Conservation (phyloP, 2,329 filamentous ascomycete species). For the Coleophoma eucalyptorum region DNA sequence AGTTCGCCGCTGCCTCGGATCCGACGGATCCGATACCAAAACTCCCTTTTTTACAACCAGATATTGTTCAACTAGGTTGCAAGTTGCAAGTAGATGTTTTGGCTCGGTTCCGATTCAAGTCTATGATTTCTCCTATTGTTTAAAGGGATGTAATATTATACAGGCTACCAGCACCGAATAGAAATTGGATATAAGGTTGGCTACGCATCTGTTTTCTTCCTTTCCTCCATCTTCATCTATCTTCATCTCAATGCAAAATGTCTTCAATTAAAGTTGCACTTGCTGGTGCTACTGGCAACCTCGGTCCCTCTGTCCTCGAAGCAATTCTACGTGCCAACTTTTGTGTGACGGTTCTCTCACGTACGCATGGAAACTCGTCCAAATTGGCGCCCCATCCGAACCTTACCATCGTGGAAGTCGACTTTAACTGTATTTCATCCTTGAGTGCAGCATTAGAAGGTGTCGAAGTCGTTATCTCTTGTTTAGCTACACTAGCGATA, state of each 20-base stretch:
- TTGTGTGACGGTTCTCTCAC: conserved; percentile 42
- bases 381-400: conserved; percentile 15
- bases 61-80: too few species aligned
- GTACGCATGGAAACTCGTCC: conserved; percentile 19
- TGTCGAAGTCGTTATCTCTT: conserved; percentile 33
- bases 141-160: too few species aligned
- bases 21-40: too few species aligned
- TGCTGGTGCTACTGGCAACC: conserved; percentile 23
- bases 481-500: conserved; percentile 24
- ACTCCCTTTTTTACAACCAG: too few species aligned
- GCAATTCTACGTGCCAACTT: conserved; percentile 18
- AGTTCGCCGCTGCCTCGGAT: too few species aligned
- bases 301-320: conserved; percentile 7
- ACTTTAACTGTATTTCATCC: conserved; percentile 25
- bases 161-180: too few species aligned
- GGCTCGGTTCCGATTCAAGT: too few species aligned
- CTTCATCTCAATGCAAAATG: neutral
- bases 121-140: too few species aligned
- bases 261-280: conserved; percentile 26
- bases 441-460: conserved; percentile 29
- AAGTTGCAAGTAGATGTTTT: too few species aligned
- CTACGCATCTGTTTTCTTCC: too few species aligned
- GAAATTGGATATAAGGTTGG: too few species aligned
- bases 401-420: conserved; percentile 24
- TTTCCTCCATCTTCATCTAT: too few species aligned